These are phyloP conservation scores for Rubia balearica DNA, from an alignment of 305 asterid genomes.

Conservation along the genomic window DNA sequence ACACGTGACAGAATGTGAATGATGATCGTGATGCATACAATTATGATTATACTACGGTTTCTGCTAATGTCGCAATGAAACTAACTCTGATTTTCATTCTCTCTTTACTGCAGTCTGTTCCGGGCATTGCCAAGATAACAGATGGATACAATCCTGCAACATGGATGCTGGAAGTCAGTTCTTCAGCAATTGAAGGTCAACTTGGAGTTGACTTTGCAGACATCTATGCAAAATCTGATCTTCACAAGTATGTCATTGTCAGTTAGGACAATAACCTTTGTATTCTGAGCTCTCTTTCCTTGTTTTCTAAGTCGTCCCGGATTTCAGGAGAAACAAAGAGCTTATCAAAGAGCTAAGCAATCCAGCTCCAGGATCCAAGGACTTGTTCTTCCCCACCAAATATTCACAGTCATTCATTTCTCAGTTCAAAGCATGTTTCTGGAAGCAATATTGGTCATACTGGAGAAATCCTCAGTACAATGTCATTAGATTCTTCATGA, in stretches of 20 bases:
- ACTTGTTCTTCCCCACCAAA: slow-evolving; percentile 60
- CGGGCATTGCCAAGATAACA: slow-evolving; percentile 67
- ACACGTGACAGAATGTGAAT: too few relatives aligned
- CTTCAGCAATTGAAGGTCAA: slow-evolving; percentile 61
- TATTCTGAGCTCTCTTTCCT: background rate
- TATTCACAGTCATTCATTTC: slow-evolving; percentile 58
- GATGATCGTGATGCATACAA: too few relatives aligned
- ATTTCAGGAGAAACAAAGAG: slow-evolving; percentile 70
- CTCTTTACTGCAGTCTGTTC: slow-evolving; percentile 38
- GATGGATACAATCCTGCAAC: slow-evolving; percentile 88
- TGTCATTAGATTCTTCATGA: slow-evolving; percentile 65
- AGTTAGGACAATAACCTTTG: background rate
- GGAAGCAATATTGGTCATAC: slow-evolving; percentile 84
- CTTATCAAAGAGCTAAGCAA: slow-evolving; percentile 60
- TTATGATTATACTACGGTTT: background rate
- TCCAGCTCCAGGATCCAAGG: slow-evolving; percentile 62
- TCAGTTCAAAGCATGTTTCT: slow-evolving; percentile 88
- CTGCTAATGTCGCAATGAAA: background rate
- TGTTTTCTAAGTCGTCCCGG: background rate
- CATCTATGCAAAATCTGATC: slow-evolving; percentile 54
- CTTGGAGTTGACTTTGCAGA: slow-evolving; percentile 69
- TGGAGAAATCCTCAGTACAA: slow-evolving; percentile 93
- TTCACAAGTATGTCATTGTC: slow-evolving; percentile 45
- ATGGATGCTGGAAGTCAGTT: slow-evolving; percentile 82
- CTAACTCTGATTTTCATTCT: background rate